phyloP scores from a whole-genome alignment of 805 yeast genomes.

The Pichia ethanolica region DNA sequence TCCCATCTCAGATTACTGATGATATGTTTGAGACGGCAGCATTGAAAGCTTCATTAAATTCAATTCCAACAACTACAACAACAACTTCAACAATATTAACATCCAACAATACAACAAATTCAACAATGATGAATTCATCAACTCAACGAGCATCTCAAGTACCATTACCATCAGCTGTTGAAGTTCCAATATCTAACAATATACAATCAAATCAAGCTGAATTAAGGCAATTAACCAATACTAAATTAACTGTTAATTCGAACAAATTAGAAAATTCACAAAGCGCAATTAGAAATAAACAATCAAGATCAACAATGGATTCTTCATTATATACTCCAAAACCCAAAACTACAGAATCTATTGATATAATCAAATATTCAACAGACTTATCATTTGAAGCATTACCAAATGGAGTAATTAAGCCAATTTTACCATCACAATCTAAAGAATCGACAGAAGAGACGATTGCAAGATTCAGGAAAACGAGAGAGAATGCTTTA shows the following conservation, averaged over 20 bases:
- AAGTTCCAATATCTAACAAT: neutral
- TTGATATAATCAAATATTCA: slow-evolving; percentile 9
- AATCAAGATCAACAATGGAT: slow-evolving; percentile 1
- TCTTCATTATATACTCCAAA: slow-evolving; percentile 7
- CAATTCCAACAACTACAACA: neutral
- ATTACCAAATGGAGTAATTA: slow-evolving; percentile 21
- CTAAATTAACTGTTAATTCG: neutral
- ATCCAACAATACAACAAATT: neutral
- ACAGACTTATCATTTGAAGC: slow-evolving; percentile 16
- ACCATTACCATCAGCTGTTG: neutral
- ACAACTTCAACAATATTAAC: neutral
- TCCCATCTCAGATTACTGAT: slow-evolving; percentile 19
- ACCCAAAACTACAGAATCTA: neutral
- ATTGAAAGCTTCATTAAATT: neutral
- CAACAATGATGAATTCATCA: neutral
- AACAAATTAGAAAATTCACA: neutral
- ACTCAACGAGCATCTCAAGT: neutral
- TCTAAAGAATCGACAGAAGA: slow-evolving; percentile 22
- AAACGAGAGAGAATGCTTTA: slow-evolving; percentile 27
- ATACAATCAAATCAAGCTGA: neutral
- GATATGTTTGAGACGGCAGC: neutral
- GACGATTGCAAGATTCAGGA: slow-evolving; percentile 23
- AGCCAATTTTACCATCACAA: slow-evolving; percentile 25
- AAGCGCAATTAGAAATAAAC: neutral
- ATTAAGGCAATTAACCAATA: neutral